Evolutionary conservation across 176 grass and related monocot genomes (phyloP).

Genomic region (Aegilops sharonensis): DNA sequence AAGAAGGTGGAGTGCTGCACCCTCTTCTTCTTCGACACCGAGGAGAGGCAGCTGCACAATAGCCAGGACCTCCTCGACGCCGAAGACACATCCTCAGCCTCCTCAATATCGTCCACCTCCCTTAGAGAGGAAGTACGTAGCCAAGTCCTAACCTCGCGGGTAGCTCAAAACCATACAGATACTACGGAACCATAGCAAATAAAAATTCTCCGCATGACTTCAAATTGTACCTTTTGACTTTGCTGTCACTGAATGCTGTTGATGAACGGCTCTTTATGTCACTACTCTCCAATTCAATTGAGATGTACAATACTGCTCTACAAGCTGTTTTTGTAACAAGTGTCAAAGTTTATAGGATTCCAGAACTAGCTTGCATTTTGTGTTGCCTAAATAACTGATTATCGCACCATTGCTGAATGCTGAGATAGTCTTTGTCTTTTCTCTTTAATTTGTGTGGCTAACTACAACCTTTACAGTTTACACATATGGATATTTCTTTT

Average conservation of each 20-base stretch:
- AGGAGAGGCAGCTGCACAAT: no score
- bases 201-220: background rate
- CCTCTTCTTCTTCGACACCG: no score
- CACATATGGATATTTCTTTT: background rate
- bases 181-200: background rate
- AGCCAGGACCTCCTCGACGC: no score
- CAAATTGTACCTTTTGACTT: background rate
- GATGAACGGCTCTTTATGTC: background rate
- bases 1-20: no score
- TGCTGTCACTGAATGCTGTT: background rate
- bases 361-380: background rate
- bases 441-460: background rate
- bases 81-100: no score
- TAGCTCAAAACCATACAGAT: background rate
- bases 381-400: conserved; percentile 15
- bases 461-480: conserved; percentile 18
- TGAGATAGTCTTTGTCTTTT: no score
- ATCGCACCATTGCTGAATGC: background rate
- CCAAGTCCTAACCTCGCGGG: no score
- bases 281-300: background rate
- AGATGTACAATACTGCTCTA: background rate
- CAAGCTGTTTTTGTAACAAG: background rate
- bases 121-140: no score
- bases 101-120: no score
- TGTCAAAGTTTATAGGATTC: conserved; percentile 8